Evolutionary conservation across 305 asterid genomes (phyloP).

Genomic region (Striga hermonthica): DNA sequence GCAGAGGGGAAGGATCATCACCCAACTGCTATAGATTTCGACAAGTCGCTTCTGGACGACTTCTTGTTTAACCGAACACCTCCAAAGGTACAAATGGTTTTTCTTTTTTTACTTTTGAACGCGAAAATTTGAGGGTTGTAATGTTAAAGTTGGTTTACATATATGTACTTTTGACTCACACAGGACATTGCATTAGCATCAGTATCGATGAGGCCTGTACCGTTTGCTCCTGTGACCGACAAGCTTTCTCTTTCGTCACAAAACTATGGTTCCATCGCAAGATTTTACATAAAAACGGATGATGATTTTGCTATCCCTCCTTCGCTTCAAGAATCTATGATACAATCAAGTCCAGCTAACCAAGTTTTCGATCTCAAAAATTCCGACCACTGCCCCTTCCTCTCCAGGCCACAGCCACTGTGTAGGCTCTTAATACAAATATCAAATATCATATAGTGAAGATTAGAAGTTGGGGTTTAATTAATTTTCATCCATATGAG

Average conservation of each 20-base stretch:
- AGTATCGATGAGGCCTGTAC: constrained; percentile 50
- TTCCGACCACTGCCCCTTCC: constrained; percentile 49
- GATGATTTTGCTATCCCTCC: constrained; percentile 44
- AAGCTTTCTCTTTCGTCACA: constrained; percentile 41
- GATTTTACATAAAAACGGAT: constrained; percentile 48
- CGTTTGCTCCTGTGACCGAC: constrained; percentile 48
- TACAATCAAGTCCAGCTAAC: constrained; percentile 38
- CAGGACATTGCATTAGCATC: constrained; percentile 59
- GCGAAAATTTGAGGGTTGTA: not conserved
- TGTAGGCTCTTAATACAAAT: constrained; percentile 39
- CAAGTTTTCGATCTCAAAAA: constrained; percentile 43
- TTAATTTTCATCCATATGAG: no score
- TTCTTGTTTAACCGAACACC: constrained; percentile 50
- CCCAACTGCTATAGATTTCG: constrained; percentile 54
- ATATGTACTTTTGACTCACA: constrained; percentile 2
- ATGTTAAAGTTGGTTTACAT: not conserved
- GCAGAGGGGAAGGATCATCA: constrained; percentile 43
- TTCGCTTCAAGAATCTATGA: constrained; percentile 44
- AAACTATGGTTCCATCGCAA: constrained; percentile 49
- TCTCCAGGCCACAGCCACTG: constrained; percentile 51
- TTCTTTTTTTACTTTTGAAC: no score
- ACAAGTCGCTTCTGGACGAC: constrained; percentile 43
- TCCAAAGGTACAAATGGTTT: constrained; percentile 38
- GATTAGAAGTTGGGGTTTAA: no score
- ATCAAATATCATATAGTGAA: constrained; percentile 24